Conservation (phyloP, 148 eudicot genomes). For the Pharnaceum exiguum region DNA sequence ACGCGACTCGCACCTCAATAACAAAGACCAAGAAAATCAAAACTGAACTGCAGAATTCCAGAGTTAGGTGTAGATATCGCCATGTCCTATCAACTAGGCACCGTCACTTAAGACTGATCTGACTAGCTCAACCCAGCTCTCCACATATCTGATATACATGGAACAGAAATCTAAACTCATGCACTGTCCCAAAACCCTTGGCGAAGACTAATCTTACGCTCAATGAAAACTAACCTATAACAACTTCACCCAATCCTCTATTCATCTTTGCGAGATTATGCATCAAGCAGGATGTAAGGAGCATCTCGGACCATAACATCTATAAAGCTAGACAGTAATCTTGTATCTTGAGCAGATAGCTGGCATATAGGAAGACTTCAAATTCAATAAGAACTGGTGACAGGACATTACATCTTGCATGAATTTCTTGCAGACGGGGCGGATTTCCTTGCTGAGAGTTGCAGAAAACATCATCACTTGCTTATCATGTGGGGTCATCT, state of each 20-base stretch:
- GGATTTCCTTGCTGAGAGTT: constrained; percentile 94
- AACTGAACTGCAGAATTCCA: too few relatives aligned
- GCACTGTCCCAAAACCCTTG: too few relatives aligned
- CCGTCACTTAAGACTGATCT: too few relatives aligned
- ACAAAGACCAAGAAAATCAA: too few relatives aligned
- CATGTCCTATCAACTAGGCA: too few relatives aligned
- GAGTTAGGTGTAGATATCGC: too few relatives aligned
- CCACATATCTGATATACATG: too few relatives aligned
- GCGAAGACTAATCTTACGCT: too few relatives aligned
- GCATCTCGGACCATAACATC: constrained; percentile 33
- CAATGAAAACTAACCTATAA: background rate
- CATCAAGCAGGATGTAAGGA: constrained; percentile 20
- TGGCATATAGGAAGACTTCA: constrained; percentile 46
- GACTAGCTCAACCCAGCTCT: too few relatives aligned
- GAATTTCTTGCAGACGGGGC: constrained; percentile 97
- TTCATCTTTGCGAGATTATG: constrained; percentile 8
- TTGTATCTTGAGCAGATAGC: constrained; percentile 41
- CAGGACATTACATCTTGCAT: constrained; percentile 95
- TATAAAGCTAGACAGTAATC: constrained; percentile 21
- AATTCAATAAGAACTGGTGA: constrained; percentile 72
- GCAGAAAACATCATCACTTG: constrained; percentile 99
- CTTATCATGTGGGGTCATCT: constrained; percentile 99
- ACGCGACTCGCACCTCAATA: too few relatives aligned
- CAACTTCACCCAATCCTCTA: constrained; percentile 1
- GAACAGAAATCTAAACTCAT: too few relatives aligned